Conservation (phyloP, 352 stramenopile species). For the Phytophthora citrophthora region DNA sequence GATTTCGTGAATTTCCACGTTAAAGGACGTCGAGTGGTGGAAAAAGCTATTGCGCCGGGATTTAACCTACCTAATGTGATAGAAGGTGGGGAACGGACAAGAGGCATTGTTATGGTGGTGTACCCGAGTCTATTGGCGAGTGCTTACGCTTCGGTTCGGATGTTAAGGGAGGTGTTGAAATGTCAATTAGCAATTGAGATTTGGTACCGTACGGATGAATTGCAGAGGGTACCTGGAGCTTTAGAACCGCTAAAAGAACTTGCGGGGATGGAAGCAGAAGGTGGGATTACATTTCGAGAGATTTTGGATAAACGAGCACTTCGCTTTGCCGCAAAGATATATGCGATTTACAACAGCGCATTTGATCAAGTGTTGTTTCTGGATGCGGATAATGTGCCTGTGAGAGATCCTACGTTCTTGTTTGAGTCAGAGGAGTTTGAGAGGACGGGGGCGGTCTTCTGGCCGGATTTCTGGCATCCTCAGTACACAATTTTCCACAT, state of each 20-base stretch:
- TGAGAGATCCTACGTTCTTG: slow-evolving; percentile 51
- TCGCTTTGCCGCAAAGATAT: slow-evolving; percentile 58
- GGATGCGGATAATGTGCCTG: slow-evolving; percentile 61
- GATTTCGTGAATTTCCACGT: slow-evolving; percentile 51
- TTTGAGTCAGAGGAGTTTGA: slow-evolving; percentile 50
- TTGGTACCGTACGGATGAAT: slow-evolving; percentile 45
- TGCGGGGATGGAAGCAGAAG: slow-evolving; percentile 9
- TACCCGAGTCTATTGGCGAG: slow-evolving; percentile 53
- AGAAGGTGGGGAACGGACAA: background rate
- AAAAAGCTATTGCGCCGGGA: slow-evolving; percentile 9
- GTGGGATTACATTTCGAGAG: slow-evolving; percentile 30
- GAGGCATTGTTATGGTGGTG: slow-evolving; percentile 55
- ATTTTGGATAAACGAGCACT: slow-evolving; percentile 37
- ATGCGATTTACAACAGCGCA: slow-evolving; percentile 51
- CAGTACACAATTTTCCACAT: slow-evolving; percentile 69
- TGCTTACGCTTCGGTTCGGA: slow-evolving; percentile 44
- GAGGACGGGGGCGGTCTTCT: slow-evolving; percentile 61
- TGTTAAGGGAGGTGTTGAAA: slow-evolving; percentile 40
- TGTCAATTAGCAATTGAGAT: slow-evolving; percentile 57
- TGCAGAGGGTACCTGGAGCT: slow-evolving; percentile 13
- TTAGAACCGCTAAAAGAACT: slow-evolving; percentile 31
- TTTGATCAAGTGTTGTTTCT: slow-evolving; percentile 59
- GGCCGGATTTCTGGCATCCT: slow-evolving; percentile 74
- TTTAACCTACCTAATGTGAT: slow-evolving; percentile 25
- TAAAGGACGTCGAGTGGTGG: slow-evolving; percentile 25